These are phyloP conservation scores for Coemansia linderi DNA, from an alignment of 371 early-diverging fungal species.

Conservation along the genomic window DNA sequence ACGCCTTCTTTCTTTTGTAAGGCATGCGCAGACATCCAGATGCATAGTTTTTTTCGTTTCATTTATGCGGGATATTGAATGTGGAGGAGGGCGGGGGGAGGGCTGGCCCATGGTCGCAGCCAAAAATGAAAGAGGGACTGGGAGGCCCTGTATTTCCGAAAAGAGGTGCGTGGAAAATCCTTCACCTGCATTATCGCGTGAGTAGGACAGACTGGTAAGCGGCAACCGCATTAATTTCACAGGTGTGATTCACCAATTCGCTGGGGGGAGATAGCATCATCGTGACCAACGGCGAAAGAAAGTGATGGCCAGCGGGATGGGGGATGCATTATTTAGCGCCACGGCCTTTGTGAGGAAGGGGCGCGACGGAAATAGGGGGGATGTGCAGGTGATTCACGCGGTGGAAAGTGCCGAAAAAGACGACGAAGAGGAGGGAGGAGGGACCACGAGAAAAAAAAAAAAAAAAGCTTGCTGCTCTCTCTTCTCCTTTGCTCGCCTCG, in stretches of 20 bases:
- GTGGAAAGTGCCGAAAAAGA: not conserved
- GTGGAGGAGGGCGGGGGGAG: not conserved
- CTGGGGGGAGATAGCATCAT: not conserved
- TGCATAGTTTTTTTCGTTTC: not conserved
- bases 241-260: not conserved
- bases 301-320: not conserved
- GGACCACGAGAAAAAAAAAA: not conserved
- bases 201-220: not conserved
- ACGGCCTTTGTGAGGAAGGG: not conserved
- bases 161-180: not conserved
- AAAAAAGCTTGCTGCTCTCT: not conserved
- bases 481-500: not conserved
- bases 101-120: not conserved
- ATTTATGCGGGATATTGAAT: not conserved
- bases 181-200: not conserved
- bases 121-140: not conserved
- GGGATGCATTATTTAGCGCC: constrained; percentile 2
- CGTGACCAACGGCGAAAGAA: not conserved
- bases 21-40: not conserved
- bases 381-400: not conserved
- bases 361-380: not conserved
- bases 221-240: too few relatives aligned
- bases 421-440: not conserved
- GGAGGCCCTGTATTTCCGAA: not conserved
- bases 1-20: not conserved